These are phyloP conservation scores for Gnomoniopsis sp. DNA, from an alignment of 2,329 filamentous ascomycete genomes.

Conservation along the genomic window DNA sequence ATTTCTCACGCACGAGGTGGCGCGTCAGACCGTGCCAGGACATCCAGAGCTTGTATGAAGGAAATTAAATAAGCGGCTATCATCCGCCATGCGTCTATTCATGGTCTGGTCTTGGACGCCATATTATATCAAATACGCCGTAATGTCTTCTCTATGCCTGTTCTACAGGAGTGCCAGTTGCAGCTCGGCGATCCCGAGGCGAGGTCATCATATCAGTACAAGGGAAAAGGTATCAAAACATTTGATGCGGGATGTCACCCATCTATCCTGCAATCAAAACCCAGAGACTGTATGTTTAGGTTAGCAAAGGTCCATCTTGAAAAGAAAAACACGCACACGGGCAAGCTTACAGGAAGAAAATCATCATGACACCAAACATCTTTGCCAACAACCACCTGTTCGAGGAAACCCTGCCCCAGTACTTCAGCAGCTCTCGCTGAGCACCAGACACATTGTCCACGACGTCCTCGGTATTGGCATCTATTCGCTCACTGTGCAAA, in stretches of 20 bases:
- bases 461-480: slow-evolving; percentile 95
- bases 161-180: neutral
- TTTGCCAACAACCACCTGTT: slow-evolving; percentile 87
- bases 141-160: slow-evolving; percentile 18
- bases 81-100: slow-evolving; percentile 17
- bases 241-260: slow-evolving; percentile 1
- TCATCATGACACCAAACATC: slow-evolving; percentile 89
- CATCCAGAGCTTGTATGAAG: neutral
- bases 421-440: slow-evolving; percentile 91
- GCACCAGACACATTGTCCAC: slow-evolving; percentile 98
- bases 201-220: slow-evolving; percentile 17
- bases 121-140: slow-evolving; percentile 18
- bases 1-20: too few relatives aligned
- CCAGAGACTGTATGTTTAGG: slow-evolving; percentile 50
- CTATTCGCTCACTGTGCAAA: slow-evolving; percentile 67
- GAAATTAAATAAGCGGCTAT: slow-evolving; percentile 5
- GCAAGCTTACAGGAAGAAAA: slow-evolving; percentile 70
- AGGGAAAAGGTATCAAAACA: slow-evolving; percentile 13
- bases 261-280: slow-evolving; percentile 59
- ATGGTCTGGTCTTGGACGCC: slow-evolving; percentile 14
- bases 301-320: neutral
- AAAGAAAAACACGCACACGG: neutral
- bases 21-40: too few relatives aligned
- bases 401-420: slow-evolving; percentile 90
- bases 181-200: neutral